Conservation (phyloP, 1,284 basidiomycete genomes). For the Leccinum solheimii region DNA sequence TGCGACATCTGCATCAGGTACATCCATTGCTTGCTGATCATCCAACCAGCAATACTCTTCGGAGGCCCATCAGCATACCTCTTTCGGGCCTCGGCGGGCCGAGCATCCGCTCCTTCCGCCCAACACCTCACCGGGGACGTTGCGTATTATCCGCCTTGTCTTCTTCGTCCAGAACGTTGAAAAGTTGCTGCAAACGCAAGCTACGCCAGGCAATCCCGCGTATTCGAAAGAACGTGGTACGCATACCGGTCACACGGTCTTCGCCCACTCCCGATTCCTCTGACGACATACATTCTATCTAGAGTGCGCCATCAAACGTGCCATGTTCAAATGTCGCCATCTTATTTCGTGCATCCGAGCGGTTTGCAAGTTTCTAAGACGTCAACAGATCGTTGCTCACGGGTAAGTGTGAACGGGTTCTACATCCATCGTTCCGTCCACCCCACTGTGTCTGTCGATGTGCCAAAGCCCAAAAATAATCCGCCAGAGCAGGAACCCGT, state of each 20-base stretch:
- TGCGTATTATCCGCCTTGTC: slow-evolving; percentile 45
- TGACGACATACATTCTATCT: slow-evolving; percentile 75
- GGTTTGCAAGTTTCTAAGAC: too few species aligned
- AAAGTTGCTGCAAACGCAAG: slow-evolving; percentile 56
- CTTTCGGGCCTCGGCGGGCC: slow-evolving; percentile 49
- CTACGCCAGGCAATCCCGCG: slow-evolving; percentile 67
- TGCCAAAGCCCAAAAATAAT: too few species aligned
- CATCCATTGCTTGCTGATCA: slow-evolving; percentile 70
- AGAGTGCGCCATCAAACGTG: slow-evolving; percentile 63
- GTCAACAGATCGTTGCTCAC: too few species aligned
- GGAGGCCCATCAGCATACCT: slow-evolving; percentile 58
- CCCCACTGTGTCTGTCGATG: too few species aligned
- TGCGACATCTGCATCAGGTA: slow-evolving; percentile 40
- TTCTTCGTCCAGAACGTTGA: slow-evolving; percentile 56
- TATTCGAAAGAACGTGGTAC: slow-evolving; percentile 44
- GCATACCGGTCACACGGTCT: slow-evolving; percentile 29
- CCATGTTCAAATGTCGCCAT: too few species aligned
- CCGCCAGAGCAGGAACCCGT: too few species aligned
- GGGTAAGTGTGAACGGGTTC: too few species aligned
- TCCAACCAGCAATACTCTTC: slow-evolving; percentile 64
- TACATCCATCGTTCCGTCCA: too few species aligned
- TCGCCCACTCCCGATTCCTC: slow-evolving; percentile 66
- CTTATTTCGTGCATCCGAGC: too few species aligned
- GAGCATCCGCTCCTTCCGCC: slow-evolving; percentile 52
- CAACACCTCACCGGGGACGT: slow-evolving; percentile 56